Conservation (phyloP, 352 stramenopile genomes). For the Globisporangium splendens region DNA sequence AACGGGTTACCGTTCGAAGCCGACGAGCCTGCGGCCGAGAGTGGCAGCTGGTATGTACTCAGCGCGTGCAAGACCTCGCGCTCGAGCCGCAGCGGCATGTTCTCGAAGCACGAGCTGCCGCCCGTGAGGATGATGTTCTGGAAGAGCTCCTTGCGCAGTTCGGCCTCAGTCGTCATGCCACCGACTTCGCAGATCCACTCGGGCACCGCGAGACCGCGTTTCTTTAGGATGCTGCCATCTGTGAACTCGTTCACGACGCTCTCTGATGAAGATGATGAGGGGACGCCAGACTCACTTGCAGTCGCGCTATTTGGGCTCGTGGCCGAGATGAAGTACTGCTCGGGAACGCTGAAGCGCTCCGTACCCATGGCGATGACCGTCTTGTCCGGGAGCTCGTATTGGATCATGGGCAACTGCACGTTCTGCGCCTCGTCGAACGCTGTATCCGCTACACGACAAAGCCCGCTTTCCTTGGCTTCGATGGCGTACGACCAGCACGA, state of each 20-base stretch:
- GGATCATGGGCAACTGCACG: constrained; percentile 66
- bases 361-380: constrained; percentile 79
- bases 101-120: constrained; percentile 81
- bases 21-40: constrained; percentile 10
- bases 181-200: constrained; percentile 64
- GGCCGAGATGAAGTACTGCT: constrained; percentile 78
- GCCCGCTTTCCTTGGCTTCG: constrained; percentile 71
- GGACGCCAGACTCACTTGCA: neutral
- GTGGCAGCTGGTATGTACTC: constrained; percentile 29
- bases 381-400: constrained; percentile 81
- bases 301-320: constrained; percentile 9
- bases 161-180: constrained; percentile 59
- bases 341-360: constrained; percentile 86
- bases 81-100: constrained; percentile 67
- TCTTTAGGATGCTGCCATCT: constrained; percentile 3
- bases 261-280: neutral
- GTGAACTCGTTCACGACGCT: constrained; percentile 9
- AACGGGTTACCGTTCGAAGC: constrained; percentile 11
- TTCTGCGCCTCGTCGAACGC: constrained; percentile 74
- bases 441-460: constrained; percentile 68
- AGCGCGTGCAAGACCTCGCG: constrained; percentile 63
- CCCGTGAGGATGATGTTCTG: constrained; percentile 81
- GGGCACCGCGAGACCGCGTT: constrained; percentile 46
- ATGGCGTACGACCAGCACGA: constrained; percentile 53
- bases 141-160: constrained; percentile 76